Evolutionary conservation across 495 filamentous ascomycete genomes (phyloP).

Genomic region (Barbatosphaeria neglecta): DNA sequence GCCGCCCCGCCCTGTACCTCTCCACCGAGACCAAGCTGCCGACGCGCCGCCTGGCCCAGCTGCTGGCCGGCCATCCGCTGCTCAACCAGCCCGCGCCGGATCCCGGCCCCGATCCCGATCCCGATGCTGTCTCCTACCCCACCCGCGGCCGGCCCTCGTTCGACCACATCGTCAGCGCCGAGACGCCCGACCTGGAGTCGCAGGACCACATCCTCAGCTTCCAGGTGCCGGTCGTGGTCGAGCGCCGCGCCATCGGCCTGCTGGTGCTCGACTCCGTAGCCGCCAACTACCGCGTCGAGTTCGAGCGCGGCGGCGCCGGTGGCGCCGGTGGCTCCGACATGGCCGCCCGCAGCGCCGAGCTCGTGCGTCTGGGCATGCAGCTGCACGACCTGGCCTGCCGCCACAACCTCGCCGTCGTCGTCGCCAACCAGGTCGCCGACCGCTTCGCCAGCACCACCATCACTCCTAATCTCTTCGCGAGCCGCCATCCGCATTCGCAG

Average conservation of each 20-base stretch:
- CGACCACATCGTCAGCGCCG: constrained; percentile 60
- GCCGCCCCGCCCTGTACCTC: constrained; percentile 69
- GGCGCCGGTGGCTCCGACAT: constrained; percentile 32
- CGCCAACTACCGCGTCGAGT: constrained; percentile 89
- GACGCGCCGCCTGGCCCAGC: constrained; percentile 67
- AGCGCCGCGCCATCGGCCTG: constrained; percentile 62
- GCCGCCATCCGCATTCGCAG: constrained; percentile 6
- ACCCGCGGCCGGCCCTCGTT: constrained; percentile 54
- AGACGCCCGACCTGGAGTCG: constrained; percentile 82
- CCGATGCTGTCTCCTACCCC: too few species aligned
- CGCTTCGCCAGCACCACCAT: constrained; percentile 44
- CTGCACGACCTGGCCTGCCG: constrained; percentile 62
- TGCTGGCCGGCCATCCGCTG: constrained; percentile 55
- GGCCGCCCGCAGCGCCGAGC: constrained; percentile 51
- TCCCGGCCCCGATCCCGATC: too few species aligned
- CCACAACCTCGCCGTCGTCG: constrained; percentile 70
- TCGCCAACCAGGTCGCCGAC: constrained; percentile 94
- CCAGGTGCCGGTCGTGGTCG: constrained; percentile 78
- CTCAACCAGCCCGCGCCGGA: constrained; percentile 35
- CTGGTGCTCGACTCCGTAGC: constrained; percentile 83
- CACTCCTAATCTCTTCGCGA: neutral
- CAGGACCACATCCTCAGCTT: constrained; percentile 91
- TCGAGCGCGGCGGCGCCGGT: constrained; percentile 45
- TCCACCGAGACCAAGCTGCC: constrained; percentile 84
- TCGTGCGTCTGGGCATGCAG: constrained; percentile 64